phyloP scores from a whole-genome alignment of 306 rosid genomes.

The Arachis stenosperma region DNA sequence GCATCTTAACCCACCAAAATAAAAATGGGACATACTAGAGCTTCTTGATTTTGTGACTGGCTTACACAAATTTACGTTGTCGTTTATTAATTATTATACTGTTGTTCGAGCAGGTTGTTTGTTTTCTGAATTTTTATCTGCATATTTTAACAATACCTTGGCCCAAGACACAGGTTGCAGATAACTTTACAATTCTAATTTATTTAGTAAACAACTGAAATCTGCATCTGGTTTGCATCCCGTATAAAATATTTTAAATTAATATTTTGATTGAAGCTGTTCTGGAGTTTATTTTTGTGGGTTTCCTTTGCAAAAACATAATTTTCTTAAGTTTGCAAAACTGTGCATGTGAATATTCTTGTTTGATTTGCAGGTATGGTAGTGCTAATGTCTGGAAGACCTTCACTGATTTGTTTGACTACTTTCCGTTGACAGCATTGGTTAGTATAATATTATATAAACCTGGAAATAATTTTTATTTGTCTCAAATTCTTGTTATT shows the following conservation, averaged over 20 bases:
- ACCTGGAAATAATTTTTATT: conserved; percentile 12
- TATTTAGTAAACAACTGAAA: background rate
- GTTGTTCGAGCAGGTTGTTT: background rate
- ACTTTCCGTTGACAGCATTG: conserved; percentile 95
- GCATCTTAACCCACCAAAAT: background rate
- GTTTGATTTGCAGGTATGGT: conserved; percentile 81
- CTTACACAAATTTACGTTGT: background rate
- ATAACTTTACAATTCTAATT: background rate
- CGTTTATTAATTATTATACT: background rate
- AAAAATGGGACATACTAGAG: no score
- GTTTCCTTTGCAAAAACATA: background rate
- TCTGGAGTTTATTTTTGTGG: background rate
- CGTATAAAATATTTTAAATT: background rate
- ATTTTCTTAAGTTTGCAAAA: conserved; percentile 29
- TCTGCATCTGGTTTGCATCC: background rate
- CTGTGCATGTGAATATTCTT: conserved; percentile 14
- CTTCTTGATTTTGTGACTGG: background rate
- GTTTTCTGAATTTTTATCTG: background rate
- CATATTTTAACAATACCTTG: background rate
- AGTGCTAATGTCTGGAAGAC: conserved; percentile 97
- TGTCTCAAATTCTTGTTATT: conserved; percentile 19
- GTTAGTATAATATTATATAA: conserved; percentile 55
- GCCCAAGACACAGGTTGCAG: background rate
- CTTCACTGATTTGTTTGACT: conserved; percentile 94
- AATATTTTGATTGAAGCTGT: background rate